Percentiles rank a stretch among this genome's conserved stretches.
These are phyloP conservation scores for Chrysoporthe cubensis DNA, from an alignment of 2,329 filamentous ascomycete species.

Conservation along the genomic window DNA sequence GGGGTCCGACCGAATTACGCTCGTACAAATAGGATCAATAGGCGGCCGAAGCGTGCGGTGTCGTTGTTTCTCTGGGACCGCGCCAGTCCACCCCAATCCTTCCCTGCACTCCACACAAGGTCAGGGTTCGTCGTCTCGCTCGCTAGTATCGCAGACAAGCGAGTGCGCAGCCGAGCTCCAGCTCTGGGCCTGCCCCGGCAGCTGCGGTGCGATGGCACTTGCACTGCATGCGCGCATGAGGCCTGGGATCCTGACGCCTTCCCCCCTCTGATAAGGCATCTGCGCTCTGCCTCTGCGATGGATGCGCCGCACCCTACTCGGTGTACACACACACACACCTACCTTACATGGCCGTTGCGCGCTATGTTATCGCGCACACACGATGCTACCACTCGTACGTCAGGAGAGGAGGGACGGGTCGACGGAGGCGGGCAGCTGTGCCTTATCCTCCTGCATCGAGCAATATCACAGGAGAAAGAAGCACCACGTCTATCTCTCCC, in stretches of 20 bases:
- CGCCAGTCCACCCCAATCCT: neutral
- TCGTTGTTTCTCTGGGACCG: neutral
- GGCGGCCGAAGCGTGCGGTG: too few species aligned
- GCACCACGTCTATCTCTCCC: neutral
- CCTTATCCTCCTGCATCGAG: neutral
- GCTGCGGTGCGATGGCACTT: neutral
- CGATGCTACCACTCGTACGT: neutral
- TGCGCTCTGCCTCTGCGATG: too few species aligned
- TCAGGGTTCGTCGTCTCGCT: conserved; percentile 1
- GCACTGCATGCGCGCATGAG: neutral
- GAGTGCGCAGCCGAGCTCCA: neutral
- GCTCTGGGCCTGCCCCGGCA: neutral
- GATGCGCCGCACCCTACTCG: too few species aligned
- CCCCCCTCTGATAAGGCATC: neutral
- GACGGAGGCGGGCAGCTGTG: neutral
- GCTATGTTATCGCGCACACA: neutral
- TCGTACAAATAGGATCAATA: too few species aligned
- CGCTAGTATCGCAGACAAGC: neutral
- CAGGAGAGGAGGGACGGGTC: neutral
- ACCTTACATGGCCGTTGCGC: neutral
- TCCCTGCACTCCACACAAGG: conserved; percentile 3
- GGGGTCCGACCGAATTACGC: too few species aligned
- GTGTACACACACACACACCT: neutral
- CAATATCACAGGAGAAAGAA: neutral
- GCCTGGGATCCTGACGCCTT: neutral